phyloP scores from a whole-genome alignment of 768 basidiomycete species.

The Cystofilobasidium macerans region DNA sequence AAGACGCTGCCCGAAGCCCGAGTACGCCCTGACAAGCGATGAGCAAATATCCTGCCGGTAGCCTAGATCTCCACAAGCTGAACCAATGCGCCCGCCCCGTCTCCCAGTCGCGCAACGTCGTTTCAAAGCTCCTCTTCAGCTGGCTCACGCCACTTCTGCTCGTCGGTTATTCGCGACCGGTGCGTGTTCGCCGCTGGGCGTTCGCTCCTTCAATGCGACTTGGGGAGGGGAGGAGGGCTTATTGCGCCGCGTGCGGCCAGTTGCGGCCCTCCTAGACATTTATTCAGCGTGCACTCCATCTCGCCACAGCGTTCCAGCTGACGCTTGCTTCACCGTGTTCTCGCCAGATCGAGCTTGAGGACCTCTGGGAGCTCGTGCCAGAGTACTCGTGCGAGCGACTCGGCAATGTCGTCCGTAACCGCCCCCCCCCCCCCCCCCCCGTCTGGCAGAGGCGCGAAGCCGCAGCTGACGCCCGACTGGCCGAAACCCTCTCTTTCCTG shows the following conservation, averaged over 20 bases:
- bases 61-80: too few species aligned
- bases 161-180: too few species aligned
- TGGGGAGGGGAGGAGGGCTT: background rate
- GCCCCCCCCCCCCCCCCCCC: background rate
- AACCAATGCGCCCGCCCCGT: too few species aligned
- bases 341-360: constrained; percentile 6
- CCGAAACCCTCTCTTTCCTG: background rate
- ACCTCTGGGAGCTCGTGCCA: background rate
- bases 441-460: background rate
- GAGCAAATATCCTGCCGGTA: too few species aligned
- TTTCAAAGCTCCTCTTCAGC: too few species aligned
- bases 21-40: too few species aligned
- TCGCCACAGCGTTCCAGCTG: background rate
- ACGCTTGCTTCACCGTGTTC: background rate
- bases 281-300: background rate
- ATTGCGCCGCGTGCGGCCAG: background rate
- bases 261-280: background rate
- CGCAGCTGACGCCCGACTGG: background rate
- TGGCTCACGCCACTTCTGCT: too few species aligned
- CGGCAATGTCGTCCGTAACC: background rate
- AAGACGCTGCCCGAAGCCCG: background rate
- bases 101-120: background rate
- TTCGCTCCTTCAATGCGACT: too few species aligned
- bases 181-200: background rate
- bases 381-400: background rate